Evolutionary conservation across 495 filamentous ascomycete species (phyloP).

Genomic region (Talaromyces ruber): DNA sequence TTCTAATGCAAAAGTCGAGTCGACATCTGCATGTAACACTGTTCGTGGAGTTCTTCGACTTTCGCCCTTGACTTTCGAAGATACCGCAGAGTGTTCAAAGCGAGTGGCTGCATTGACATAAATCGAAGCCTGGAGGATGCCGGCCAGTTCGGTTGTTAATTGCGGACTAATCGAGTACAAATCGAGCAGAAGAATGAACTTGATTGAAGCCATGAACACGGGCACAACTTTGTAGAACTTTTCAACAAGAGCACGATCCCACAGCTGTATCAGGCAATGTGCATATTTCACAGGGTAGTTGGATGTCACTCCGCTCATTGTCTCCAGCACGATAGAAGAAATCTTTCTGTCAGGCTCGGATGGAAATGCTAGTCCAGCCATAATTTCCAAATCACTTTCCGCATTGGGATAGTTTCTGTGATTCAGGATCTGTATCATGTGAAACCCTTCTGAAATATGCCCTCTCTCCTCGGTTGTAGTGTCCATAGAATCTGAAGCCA

Average conservation of each 20-base stretch:
- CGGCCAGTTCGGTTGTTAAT: conserved; percentile 44
- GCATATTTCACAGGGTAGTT: conserved; percentile 46
- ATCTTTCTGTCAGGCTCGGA: conserved; percentile 43
- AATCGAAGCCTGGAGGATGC: conserved; percentile 43
- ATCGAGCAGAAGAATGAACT: conserved; percentile 45
- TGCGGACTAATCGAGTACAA: conserved; percentile 30
- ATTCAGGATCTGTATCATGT: conserved; percentile 51
- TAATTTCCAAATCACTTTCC: conserved; percentile 46
- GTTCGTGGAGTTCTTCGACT: conserved; percentile 33
- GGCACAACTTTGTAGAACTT: conserved; percentile 49
- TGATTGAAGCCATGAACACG: conserved; percentile 48
- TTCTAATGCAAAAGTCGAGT: conserved; percentile 47
- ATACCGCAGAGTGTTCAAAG: conserved; percentile 37
- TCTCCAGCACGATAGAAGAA: conserved; percentile 50
- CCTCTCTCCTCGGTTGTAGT: background rate
- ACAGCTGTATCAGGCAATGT: conserved; percentile 45
- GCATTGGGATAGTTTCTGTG: conserved; percentile 39
- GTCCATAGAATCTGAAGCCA: background rate
- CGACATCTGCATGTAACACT: conserved; percentile 39
- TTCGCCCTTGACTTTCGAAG: conserved; percentile 26
- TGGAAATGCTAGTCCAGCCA: conserved; percentile 43
- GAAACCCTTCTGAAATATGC: conserved; percentile 16
- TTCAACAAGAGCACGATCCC: conserved; percentile 54
- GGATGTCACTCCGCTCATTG: conserved; percentile 31
- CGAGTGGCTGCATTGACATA: conserved; percentile 50